Base-by-base conservation (phyloP, 2,329 filamentous ascomycete genomes). In the Aspergillus pseudoviridinutans region DNA sequence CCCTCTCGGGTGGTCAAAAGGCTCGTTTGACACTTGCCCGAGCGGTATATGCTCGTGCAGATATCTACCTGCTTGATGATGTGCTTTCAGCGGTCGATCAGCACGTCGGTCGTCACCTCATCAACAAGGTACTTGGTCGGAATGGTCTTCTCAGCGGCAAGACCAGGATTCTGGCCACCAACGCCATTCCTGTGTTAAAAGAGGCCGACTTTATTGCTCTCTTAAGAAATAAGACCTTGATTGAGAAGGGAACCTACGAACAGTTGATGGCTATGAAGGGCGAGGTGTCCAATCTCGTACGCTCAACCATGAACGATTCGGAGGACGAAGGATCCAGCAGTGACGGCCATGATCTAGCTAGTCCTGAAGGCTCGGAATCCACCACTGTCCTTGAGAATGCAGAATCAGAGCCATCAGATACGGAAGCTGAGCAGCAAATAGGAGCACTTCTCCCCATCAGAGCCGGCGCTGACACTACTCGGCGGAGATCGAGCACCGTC, bases 81-180 rank as follows among this genome's bases (percentile, higher is more conserved):
- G 90, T 92, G 60, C 82, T 99, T 10, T 97, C 93, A 17, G 94
- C 95, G 0, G 94, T 99, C n/a, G 94, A 99, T 76, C 93, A 96
- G 63, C 94, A 99, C 70, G 94, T 99, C 58, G 94, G 94, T 51
- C 85, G 91, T 62, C 94, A 99, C 76, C 84, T 99, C 57, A 97
- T 97, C 67, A 90, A 97, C 71, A 91, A 94, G 61, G 94, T 99
- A 0, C 84, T 99, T 38, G 94, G 94, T 12, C 82, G 89, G 4
- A 88, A 87, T 60, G 94, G 94, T 63, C 80, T 99, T 6, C 82
- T 99, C 25, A 83, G 81, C 53, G 85, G 88, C 42, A 97, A 97
- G 77, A 97, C 93, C 6, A 87, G 93, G 63, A 90, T 99, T 55
- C 81, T 99, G 51, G 92, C 94, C 9, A 99, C 94, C 22, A 99